Evolutionary conservation across 1,284 basidiomycete species (phyloP).

Genomic region (Inonotus hispidus): DNA sequence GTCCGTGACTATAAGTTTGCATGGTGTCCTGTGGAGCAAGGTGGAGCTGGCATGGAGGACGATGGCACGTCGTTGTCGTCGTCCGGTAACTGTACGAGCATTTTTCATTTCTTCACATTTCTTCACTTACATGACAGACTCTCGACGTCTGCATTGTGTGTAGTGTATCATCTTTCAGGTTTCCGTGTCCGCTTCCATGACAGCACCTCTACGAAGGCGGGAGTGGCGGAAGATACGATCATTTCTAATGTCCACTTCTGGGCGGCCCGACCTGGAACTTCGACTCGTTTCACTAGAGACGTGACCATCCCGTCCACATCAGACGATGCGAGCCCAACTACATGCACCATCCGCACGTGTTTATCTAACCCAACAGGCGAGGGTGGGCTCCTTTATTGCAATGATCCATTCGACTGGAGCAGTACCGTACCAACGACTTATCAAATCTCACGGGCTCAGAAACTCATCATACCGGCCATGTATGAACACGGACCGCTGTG

Average conservation of each 20-base stretch:
- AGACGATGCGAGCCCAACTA: neutral
- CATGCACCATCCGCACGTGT: constrained; percentile 11
- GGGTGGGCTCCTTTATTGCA: constrained; percentile 12
- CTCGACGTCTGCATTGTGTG: neutral
- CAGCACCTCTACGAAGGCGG: neutral
- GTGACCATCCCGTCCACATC: neutral
- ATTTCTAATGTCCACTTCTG: constrained; percentile 12
- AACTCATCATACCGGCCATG: constrained; percentile 11
- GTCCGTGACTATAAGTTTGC: constrained; percentile 9
- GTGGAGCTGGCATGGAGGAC: neutral
- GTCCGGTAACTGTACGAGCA: neutral
- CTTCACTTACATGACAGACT: neutral
- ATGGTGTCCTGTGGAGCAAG: neutral
- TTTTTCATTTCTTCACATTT: neutral
- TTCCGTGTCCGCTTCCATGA: constrained; percentile 11
- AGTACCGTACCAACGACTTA: neutral
- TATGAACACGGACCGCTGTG: constrained; percentile 15
- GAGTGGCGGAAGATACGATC: neutral
- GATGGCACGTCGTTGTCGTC: neutral
- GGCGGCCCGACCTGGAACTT: constrained; percentile 2
- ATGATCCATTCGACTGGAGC: constrained; percentile 11
- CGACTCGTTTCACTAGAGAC: constrained; percentile 5
- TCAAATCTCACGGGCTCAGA: constrained; percentile 11
- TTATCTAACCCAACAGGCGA: constrained; percentile 15
- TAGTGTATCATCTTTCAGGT: constrained; percentile 6